phyloP scores from a whole-genome alignment of 2,329 filamentous ascomycete genomes.

The Chalaropsis ovoidea region DNA sequence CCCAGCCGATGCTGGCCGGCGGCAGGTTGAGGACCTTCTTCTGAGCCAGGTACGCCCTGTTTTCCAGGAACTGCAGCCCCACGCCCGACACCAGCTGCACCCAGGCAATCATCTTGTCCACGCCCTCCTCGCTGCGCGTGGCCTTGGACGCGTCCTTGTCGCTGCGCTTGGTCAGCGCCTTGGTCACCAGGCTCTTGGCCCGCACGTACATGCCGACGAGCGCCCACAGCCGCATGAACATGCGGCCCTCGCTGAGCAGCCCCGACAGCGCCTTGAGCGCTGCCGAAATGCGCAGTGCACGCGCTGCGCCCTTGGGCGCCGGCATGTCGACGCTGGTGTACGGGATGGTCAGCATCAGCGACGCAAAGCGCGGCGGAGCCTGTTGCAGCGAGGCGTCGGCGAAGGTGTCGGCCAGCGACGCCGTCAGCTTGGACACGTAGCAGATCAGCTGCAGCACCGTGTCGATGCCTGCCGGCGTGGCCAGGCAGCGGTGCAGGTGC shows the following conservation, averaged over 20 bases:
- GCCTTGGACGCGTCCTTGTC: slow-evolving; percentile 27
- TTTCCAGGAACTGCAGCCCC: slow-evolving; percentile 71
- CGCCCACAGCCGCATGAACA: slow-evolving; percentile 67
- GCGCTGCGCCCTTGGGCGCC: slow-evolving; percentile 30
- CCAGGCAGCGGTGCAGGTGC: slow-evolving; percentile 52
- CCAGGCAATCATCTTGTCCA: slow-evolving; percentile 47
- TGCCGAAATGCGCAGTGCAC: slow-evolving; percentile 23
- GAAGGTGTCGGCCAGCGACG: slow-evolving; percentile 42
- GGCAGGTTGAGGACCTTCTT: slow-evolving; percentile 59
- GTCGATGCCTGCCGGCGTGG: slow-evolving; percentile 60
- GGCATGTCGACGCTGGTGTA: slow-evolving; percentile 36
- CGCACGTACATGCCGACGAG: slow-evolving; percentile 63
- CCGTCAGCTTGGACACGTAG: slow-evolving; percentile 53
- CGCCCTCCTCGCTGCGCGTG: slow-evolving; percentile 30
- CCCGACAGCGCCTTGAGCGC: slow-evolving; percentile 52
- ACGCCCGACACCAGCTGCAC: slow-evolving; percentile 58
- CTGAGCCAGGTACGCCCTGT: slow-evolving; percentile 63
- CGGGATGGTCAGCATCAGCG: slow-evolving; percentile 44
- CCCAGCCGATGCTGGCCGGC: slow-evolving; percentile 47
- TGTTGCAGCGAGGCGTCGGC: slow-evolving; percentile 49
- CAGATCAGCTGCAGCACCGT: slow-evolving; percentile 56
- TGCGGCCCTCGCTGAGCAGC: slow-evolving; percentile 60
- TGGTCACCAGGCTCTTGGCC: slow-evolving; percentile 43
- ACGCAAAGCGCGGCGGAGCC: slow-evolving; percentile 43
- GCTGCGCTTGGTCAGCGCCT: slow-evolving; percentile 23